A percentile compares a stretch with the other conserved stretches of the same genome.
phyloP scores from a whole-genome alignment of 176 grass and related monocot genomes.

The Saccharum spontaneum region DNA sequence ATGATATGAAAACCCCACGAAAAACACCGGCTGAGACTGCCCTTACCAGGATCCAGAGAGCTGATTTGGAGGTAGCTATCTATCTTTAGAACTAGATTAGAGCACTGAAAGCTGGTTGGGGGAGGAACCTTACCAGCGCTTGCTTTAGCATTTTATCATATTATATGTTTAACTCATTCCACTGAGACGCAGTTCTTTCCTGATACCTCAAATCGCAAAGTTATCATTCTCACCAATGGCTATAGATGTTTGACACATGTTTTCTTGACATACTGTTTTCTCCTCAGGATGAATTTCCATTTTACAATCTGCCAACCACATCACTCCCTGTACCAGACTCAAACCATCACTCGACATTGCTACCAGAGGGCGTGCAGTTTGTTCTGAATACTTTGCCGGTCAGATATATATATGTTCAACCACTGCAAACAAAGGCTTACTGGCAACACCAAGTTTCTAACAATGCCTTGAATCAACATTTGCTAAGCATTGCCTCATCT shows the following conservation, averaged over 20 bases:
- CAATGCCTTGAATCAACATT: neutral
- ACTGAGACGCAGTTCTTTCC: neutral
- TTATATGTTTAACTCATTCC: neutral
- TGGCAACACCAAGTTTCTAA: neutral
- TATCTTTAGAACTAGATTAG: neutral
- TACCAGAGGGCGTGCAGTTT: slow-evolving; percentile 40
- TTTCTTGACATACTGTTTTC: neutral
- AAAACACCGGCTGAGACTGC: neutral
- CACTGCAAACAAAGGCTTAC: neutral
- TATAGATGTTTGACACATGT: neutral
- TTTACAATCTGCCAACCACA: slow-evolving; percentile 39
- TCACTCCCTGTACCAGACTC: neutral
- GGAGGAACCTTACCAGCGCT: neutral
- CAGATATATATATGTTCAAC: neutral
- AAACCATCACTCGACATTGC: neutral
- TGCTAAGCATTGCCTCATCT: neutral
- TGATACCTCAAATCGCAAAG: neutral
- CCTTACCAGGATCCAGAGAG: neutral
- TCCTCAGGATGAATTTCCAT: slow-evolving; percentile 44
- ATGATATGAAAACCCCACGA: neutral
- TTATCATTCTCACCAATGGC: neutral
- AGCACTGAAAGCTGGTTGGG: neutral
- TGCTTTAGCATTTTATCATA: neutral
- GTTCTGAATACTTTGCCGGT: slow-evolving; percentile 49
- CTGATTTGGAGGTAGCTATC: neutral